phyloP scores from a whole-genome alignment of 2,329 filamentous ascomycete species.

The Macroventuria anomochaeta region DNA sequence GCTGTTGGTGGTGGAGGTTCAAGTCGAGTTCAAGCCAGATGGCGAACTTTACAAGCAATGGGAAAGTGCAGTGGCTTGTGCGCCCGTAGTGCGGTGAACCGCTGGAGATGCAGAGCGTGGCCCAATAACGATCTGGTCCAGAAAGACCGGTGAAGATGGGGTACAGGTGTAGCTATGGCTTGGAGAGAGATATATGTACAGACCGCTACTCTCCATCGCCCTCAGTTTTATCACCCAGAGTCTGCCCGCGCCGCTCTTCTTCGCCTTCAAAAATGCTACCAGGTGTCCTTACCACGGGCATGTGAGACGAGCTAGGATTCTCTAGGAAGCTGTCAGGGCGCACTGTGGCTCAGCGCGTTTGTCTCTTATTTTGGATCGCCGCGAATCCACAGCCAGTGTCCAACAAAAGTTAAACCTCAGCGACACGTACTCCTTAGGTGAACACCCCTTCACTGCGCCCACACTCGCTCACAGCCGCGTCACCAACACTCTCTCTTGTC shows the following conservation, averaged over 20 bases:
- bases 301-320: slow-evolving; percentile 9
- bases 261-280: neutral
- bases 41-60: slow-evolving; percentile 30
- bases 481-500: slow-evolving; percentile 19
- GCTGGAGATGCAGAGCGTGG: slow-evolving; percentile 35
- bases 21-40: slow-evolving; percentile 24
- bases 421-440: slow-evolving; percentile 15
- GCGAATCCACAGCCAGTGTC: slow-evolving; percentile 6
- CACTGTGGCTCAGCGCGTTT: slow-evolving; percentile 11
- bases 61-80: slow-evolving; percentile 41
- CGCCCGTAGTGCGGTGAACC: slow-evolving; percentile 33
- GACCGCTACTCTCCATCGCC: neutral
- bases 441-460: slow-evolving; percentile 16
- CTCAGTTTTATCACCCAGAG: neutral
- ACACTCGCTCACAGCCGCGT: slow-evolving; percentile 35
- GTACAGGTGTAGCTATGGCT: slow-evolving; percentile 10
- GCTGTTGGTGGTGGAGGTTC: slow-evolving; percentile 41
- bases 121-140: slow-evolving; percentile 8
- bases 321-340: slow-evolving; percentile 9
- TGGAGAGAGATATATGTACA: slow-evolving; percentile 9
- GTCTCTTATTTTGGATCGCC: slow-evolving; percentile 13
- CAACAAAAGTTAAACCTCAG: slow-evolving; percentile 3
- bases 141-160: slow-evolving; percentile 8
- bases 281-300: slow-evolving; percentile 8
- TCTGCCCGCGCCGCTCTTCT: neutral